phyloP scores from a whole-genome alignment of 2,329 filamentous ascomycete genomes.

The Cyphellophora attinorum region DNA sequence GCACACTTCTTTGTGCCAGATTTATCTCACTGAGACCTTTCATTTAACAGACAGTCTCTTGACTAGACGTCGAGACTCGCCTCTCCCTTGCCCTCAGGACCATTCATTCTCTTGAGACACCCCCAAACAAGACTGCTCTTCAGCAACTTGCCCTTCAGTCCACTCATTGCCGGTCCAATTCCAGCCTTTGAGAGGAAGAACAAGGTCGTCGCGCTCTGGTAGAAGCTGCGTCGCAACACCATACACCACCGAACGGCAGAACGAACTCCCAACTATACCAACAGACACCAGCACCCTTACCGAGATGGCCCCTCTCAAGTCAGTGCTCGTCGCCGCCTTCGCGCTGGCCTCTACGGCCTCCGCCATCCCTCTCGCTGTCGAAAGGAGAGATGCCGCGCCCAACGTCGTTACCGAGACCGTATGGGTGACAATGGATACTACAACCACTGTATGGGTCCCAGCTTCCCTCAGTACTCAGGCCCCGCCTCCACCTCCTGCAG shows the following conservation, averaged over 20 bases:
- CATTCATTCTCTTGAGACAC: slow-evolving; percentile 8
- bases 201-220: neutral
- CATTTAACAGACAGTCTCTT: slow-evolving; percentile 1
- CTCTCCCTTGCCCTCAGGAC: slow-evolving; percentile 2
- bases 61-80: slow-evolving; percentile 10
- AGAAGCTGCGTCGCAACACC: neutral
- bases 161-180: neutral
- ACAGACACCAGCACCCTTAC: no score
- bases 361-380: slow-evolving; percentile 11
- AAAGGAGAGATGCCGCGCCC: slow-evolving; percentile 6
- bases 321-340: slow-evolving; percentile 15
- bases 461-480: slow-evolving; percentile 6
- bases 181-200: neutral
- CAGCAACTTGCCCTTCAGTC: neutral
- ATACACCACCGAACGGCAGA: neutral
- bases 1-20: slow-evolving; percentile 10
- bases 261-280: slow-evolving; percentile 2
- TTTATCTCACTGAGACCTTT: slow-evolving; percentile 7
- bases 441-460: slow-evolving; percentile 16
- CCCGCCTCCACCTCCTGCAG: slow-evolving; percentile 6
- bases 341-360: slow-evolving; percentile 13
- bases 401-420: slow-evolving; percentile 14
- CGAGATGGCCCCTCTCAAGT: slow-evolving; percentile 17
- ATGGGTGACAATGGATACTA: slow-evolving; percentile 15
- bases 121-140: slow-evolving; percentile 3